Base-by-base conservation (phyloP, 129 eudicot genomes). In the Escallonia herrerae region DNA sequence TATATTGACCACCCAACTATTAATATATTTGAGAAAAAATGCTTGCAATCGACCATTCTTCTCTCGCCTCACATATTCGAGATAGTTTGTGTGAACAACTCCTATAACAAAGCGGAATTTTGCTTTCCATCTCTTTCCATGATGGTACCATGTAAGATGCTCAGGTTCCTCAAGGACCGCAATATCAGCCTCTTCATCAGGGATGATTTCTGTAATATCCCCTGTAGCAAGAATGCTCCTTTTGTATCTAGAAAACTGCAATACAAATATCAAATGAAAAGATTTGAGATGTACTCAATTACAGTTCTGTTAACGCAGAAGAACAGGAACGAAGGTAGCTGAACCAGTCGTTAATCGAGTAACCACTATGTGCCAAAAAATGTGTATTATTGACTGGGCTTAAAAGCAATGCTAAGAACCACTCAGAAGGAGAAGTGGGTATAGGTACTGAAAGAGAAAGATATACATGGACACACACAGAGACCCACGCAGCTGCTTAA, bases 151-250 rank as follows among this genome's bases (percentile, higher is more conserved):
- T 10, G 98, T 93, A 60, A 93, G 86, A 76, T 93, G 98, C 80
- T 93, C 98, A 6, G 98, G 98, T 81, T 93, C 98, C 81, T 93
- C 98, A 55, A 93, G 96, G 60, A 93, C 98, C 14, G 90, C 98
- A 72, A 93, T 90, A 73, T 93, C 98, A 22, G 96, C 82, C 66
- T 88, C 95, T 62, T 88, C 95, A 78, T 91, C 98, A 11, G 96
- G 83, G 69, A 91, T 88, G 63, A 73, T 68, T 69, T 83, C 84
- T n/a, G 98, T 88, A 74, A 91, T 88, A 79, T 91, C 98, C 9
- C 98, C 98, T 62, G 85, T 78, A 38, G 98, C 95, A 64, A 91
- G 86, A 72, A 91, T 91, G 79, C 98, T 91, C 81, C 98, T 85
- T 79, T 91, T 91, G 70, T 79, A 81, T 68, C 74, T 76, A 22